phyloP scores from a whole-genome alignment of 148 eudicot genomes.

The Tetragonia tetragonoides region DNA sequence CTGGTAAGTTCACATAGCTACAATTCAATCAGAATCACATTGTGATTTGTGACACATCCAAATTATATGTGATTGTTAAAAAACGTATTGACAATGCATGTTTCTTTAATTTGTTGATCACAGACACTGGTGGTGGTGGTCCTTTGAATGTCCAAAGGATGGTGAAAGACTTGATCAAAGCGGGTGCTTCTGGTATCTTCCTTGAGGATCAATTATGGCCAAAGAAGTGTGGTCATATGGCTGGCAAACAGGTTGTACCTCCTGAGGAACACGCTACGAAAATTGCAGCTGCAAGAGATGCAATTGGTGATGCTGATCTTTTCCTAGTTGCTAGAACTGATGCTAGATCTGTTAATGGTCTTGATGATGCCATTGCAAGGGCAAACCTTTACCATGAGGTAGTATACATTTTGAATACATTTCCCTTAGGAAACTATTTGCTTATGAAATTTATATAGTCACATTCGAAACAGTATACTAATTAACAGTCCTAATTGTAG shows the following conservation, averaged over 20 bases:
- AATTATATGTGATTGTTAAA: no score
- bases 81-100: no score
- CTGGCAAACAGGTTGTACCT: slow-evolving; percentile 31
- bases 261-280: slow-evolving; percentile 38
- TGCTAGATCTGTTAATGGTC: slow-evolving; percentile 39
- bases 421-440: no score
- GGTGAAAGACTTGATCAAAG: slow-evolving; percentile 32
- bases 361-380: slow-evolving; percentile 33
- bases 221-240: slow-evolving; percentile 38
- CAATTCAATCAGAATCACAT: no score
- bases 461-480: no score
- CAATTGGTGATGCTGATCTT: slow-evolving; percentile 29
- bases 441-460: no score
- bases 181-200: slow-evolving; percentile 41
- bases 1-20: slow-evolving; percentile 7
- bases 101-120: no score
- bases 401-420: neutral
- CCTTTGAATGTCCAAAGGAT: slow-evolving; percentile 29
- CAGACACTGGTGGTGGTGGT: neutral
- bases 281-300: slow-evolving; percentile 38
- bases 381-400: slow-evolving; percentile 42
- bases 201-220: slow-evolving; percentile 37
- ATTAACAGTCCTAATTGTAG: neutral
- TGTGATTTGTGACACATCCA: no score
- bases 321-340: slow-evolving; percentile 23